Base-by-base conservation (phyloP, 176 grass and related monocot genomes). In the Rhipidocladum racemiflorum region DNA sequence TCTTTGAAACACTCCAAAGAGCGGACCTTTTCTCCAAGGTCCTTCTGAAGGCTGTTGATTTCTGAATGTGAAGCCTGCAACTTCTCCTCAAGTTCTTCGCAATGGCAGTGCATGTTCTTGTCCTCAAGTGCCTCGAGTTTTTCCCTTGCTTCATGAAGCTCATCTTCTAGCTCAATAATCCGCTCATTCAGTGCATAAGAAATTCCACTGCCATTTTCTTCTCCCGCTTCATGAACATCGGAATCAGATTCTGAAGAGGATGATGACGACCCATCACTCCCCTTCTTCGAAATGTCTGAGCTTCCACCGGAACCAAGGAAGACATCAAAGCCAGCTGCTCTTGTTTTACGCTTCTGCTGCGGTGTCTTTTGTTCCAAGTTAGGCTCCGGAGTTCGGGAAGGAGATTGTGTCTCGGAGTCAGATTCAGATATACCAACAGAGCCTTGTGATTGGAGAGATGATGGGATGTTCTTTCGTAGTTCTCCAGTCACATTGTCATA, bases 401-500 rank as follows among this genome's bases (percentile, higher is more conserved):
- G 39, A 50, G 78, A 86, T 21, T 86, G 83, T 42, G 72, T 76
- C 81, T 92, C 92, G 0, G 88, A 85, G 85, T 87, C 85, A 84
- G 80, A 83, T 78, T 94, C 95, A 36, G 85, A 91, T 43, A 81
- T 30, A 80, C 77, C 71, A 49, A 42, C 36, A 29, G 90, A 94
- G 16, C 80, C 81, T 86, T 97, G 94, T 44, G 92, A 91, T 70
- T 88, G 68, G 64, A 98, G 79, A 20, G 87, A 85, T 53, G 90
- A 90, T 40, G 79, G 81, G 55, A 97, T 83, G 72, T 94, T 89
- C 85, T 93, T 91, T 60, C 89, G 92, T 43, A 98, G 64, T 68
- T 95, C 92, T 15, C 96, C 92, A 29, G 96, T 98, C 70, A 98
- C 92, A 36, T 95, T 91, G 61, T 98, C 96, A 80, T 98, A 98